These are phyloP conservation scores for Bonnemaisonia californica DNA, from an alignment of 31 red algal species.

Conservation along the genomic window DNA sequence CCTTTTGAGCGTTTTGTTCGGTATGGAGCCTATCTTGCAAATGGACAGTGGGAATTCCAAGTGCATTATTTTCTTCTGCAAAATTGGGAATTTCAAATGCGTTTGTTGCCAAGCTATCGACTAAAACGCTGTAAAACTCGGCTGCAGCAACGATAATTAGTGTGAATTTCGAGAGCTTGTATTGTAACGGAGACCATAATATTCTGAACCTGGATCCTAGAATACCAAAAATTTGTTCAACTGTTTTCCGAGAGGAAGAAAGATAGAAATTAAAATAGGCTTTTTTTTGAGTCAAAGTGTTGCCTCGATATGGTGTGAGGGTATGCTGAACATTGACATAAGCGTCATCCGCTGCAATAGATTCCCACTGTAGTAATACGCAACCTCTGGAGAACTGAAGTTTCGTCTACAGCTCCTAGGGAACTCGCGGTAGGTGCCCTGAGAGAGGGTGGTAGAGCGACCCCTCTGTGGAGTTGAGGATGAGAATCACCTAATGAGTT, in stretches of 20 bases:
- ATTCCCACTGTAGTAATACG: no score
- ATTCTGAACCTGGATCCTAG: background rate
- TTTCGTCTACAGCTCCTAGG: no score
- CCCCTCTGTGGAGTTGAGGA: no score
- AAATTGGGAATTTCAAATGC: background rate
- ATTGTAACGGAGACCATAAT: background rate
- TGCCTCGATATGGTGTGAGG: background rate
- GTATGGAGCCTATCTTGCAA: constrained; percentile 5
- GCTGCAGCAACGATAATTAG: constrained; percentile 5
- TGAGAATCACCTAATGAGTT: no score
- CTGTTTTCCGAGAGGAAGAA: background rate
- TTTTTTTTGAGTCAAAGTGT: background rate
- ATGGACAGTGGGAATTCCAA: background rate
- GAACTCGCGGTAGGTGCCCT: no score
- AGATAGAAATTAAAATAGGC: constrained; percentile 7
- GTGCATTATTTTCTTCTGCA: constrained; percentile 5
- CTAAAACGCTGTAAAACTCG: constrained; percentile 9
- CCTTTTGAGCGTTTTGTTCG: background rate
- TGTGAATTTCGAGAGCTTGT: background rate
- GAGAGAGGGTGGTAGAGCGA: no score
- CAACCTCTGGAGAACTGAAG: no score
- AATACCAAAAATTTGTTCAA: constrained; percentile 26
- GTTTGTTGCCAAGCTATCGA: background rate
- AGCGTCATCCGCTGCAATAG: background rate
- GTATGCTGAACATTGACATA: background rate